Percentiles rank a stretch among this genome's conserved stretches.
phyloP scores from a whole-genome alignment of 2,329 filamentous ascomycete species.

The Fusarium avenaceum region DNA sequence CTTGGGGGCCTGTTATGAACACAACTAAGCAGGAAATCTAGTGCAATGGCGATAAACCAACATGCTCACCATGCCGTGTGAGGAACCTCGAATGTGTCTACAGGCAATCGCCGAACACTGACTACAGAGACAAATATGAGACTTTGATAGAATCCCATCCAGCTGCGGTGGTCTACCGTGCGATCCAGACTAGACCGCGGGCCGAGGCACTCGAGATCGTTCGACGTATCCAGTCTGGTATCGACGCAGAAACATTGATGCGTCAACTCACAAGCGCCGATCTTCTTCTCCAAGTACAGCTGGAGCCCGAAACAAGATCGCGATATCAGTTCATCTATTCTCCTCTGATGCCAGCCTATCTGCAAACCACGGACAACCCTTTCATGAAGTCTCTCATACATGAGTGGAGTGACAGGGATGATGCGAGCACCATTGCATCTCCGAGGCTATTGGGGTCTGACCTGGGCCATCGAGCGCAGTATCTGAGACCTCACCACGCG shows the following conservation, averaged over 20 bases:
- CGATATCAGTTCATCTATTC: slow-evolving; percentile 17
- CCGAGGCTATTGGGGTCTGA: neutral
- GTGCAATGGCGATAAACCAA: slow-evolving; percentile 9
- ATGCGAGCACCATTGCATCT: neutral
- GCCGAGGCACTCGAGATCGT: slow-evolving; percentile 9
- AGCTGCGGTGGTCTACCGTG: neutral
- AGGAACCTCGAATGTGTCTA: slow-evolving; percentile 6
- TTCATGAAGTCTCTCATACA: slow-evolving; percentile 21
- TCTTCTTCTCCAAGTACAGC: slow-evolving; percentile 18
- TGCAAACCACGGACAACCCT: slow-evolving; percentile 2
- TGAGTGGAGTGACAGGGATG: slow-evolving; percentile 10
- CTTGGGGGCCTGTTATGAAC: neutral
- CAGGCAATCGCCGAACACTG: neutral
- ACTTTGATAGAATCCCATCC: slow-evolving; percentile 7
- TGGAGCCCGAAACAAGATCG: slow-evolving; percentile 5
- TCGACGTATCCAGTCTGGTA: neutral
- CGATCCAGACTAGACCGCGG: neutral
- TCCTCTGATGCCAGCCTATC: neutral
- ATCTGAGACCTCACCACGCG: slow-evolving; percentile 25
- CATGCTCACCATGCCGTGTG: slow-evolving; percentile 2
- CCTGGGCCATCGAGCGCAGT: neutral
- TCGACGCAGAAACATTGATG: slow-evolving; percentile 5
- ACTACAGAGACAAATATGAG: slow-evolving; percentile 4
- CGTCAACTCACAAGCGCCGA: slow-evolving; percentile 6
- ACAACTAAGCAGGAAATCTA: neutral